These are phyloP conservation scores for Rubus idaeus DNA, from an alignment of 306 rosid species.

Conservation along the genomic window DNA sequence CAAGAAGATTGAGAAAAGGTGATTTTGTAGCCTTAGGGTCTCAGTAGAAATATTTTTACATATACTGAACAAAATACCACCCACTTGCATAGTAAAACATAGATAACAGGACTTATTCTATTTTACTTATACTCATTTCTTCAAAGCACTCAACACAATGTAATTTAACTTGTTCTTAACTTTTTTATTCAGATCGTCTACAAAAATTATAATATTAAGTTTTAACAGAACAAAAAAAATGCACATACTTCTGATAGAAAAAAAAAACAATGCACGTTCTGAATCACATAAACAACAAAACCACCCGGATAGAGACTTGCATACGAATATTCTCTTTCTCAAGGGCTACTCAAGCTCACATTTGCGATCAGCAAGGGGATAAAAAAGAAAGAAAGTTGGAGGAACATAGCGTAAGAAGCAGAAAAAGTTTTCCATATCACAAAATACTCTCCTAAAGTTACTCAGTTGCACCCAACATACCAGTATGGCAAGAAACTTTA, in stretches of 20 bases:
- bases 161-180: not conserved
- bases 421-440: not conserved
- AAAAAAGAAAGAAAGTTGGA: not conserved
- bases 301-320: not conserved
- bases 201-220: not conserved
- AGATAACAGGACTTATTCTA: not conserved
- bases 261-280: too few relatives aligned
- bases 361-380: not conserved
- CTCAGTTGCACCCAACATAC: not conserved
- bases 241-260: not conserved
- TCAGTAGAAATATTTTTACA: not conserved
- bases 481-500: not conserved
- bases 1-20: not conserved
- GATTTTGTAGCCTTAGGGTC: not conserved
- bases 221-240: not conserved
- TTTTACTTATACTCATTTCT: not conserved
- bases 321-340: too few relatives aligned
- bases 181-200: not conserved
- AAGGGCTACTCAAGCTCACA: too few relatives aligned
- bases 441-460: not conserved
- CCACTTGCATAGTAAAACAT: not conserved
- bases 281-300: not conserved
- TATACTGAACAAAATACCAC: not conserved
- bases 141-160: not conserved
- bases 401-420: not conserved